A percentile compares a stretch with the other conserved stretches of the same genome.
These are phyloP conservation scores for Ceratocystis albifundus DNA, from an alignment of 2,329 filamentous ascomycete genomes.

Conservation along the genomic window DNA sequence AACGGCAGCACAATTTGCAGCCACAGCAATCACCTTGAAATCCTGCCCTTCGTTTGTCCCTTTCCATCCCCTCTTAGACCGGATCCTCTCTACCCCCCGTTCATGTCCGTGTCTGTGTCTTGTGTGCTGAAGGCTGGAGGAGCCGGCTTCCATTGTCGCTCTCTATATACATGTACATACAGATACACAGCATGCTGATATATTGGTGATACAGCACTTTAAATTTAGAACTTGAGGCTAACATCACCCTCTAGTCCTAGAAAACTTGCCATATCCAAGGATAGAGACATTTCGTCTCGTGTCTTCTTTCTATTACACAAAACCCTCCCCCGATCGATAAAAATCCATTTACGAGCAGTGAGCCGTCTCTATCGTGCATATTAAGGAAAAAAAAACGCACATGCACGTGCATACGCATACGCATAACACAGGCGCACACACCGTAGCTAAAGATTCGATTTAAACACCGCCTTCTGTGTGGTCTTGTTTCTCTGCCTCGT, in stretches of 20 bases:
- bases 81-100: no score
- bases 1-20: no score
- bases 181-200: neutral
- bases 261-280: neutral
- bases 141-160: neutral
- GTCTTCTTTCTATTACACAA: constrained; percentile 8
- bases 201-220: neutral
- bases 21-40: no score
- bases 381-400: constrained; percentile 1
- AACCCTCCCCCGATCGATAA: neutral
- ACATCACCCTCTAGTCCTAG: neutral
- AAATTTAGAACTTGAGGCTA: neutral
- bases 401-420: neutral
- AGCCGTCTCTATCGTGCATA: neutral
- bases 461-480: neutral
- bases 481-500: neutral
- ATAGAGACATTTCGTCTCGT: neutral
- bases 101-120: neutral
- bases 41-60: no score
- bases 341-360: neutral
- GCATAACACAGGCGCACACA: constrained; percentile 5
- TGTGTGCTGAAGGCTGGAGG: neutral
- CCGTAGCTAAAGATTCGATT: neutral
- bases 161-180: neutral
- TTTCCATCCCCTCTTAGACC: no score